Evolutionary conservation across 139 green algal genomes (phyloP), one percentile per base, ranked within the genome.

Genomic region (Micromonas pusilla): DNA sequence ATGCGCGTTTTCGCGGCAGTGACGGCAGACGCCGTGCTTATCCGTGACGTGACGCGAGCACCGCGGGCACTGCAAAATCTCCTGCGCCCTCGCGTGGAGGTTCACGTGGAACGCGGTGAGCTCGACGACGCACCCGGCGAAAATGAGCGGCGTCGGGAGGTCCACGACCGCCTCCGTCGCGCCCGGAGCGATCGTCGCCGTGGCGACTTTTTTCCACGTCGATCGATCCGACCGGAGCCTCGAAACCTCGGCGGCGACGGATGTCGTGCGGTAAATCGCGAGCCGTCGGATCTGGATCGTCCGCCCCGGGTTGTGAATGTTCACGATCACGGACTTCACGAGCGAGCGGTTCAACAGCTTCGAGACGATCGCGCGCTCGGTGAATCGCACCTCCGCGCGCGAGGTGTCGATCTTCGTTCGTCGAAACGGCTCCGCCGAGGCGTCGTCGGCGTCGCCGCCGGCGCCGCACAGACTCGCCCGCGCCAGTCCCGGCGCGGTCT

Each of bases 1-100:
- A 62, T 86, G 86, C 20, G 84, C 84, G 57, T 90, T 90, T 68
- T 90, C 86, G 36, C 83, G 78, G 80, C 86, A 90, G 79, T 87
- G 73, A 2, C 9, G 21, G 74, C 86, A 90, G 38, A 87, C 80
- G 39, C 86, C 86, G 57, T 89, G 85, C 52, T 64, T 66, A 62
- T 88, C 83, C 0, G 74, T 78, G 34, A 90, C 86, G 32, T 81
- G 45, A 5, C 83, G 79, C 52, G 62, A 83, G 64, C 86, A 90
- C 6, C 86, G 66, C 1, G 86, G 86, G 64, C 86, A 90, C 73
- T 87, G 84, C 66, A 90, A 39, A 20, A 77, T 77, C 57, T 87
- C 84, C 31, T 65, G 33, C 26, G 66, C 73, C 9, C 74, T 76
- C 16, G 80, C 84, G 32, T 79, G 72, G 34, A 88, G 68, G 72